Base-by-base conservation (phyloP, 345 rosid genomes). In the Gossypium rotundifolium region DNA sequence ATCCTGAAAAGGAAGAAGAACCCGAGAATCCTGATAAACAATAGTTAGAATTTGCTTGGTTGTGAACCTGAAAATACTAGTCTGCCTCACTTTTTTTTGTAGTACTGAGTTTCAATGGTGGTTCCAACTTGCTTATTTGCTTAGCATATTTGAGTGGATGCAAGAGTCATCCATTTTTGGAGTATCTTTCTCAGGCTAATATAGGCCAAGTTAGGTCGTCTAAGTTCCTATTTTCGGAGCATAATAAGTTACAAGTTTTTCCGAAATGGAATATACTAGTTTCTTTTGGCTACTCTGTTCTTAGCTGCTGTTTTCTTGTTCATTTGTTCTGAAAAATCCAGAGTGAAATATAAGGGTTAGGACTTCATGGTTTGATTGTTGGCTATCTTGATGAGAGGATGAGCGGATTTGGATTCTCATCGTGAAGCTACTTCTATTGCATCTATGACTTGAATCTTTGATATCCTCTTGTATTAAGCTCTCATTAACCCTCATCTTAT, bases 1-100 rank as follows among this genome's bases (percentile, higher is more conserved):
- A 85, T 57, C 88, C 89, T 23, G 93, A 84, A 46, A 78, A 85
- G 61, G 89, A 86, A 77, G 87, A 85, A 66, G 80, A 85, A 61
- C 71, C 63, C 4, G 80, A 74, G 70, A 49, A 80, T n/a, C 74
- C 86, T 0, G 83, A 84, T 9, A 74, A 83, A 25, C 80, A 81
- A 75, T 69, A 18, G 29, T 65, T 83, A 83, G 73, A 55, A 29
- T 71, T 46, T 55, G 58, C 58, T n/a, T n/a, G 57, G 57, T 52
- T 52, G 9, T 52, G 20, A 52, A 52, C 40, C 3, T 25, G 64
- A 60, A 22, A 60, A 60, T 9, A 25, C 10, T 25, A 13, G 64
- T 18, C 58, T 54, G 22, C 3, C 20, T 55, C 22, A n/a, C 64
- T 81, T 81, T 77, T 77, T 73, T 69, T 68, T 71, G 38, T 48